Evolutionary conservation across 192 early-diverging fungal genomes (phyloP).

Genomic region (Geosiphon pyriformis): DNA sequence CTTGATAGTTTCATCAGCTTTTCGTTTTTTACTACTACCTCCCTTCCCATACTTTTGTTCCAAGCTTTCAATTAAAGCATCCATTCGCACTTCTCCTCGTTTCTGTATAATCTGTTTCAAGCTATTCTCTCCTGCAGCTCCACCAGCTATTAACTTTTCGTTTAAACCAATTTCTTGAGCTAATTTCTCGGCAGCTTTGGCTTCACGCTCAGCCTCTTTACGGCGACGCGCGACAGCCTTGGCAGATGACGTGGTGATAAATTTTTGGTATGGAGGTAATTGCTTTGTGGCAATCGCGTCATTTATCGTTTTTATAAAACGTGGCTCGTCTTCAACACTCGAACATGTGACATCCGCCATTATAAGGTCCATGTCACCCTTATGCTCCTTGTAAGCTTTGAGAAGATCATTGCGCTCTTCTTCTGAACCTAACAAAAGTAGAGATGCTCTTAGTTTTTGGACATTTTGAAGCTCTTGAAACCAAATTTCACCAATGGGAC

Average conservation of each 20-base stretch:
- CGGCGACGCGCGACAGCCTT: conserved; percentile 43
- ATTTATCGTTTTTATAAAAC: conserved; percentile 60
- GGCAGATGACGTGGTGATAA: conserved; percentile 46
- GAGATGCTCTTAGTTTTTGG: too few relatives aligned
- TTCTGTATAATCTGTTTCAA: conserved; percentile 56
- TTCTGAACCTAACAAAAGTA: conserved; percentile 47
- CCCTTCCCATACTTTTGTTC: conserved; percentile 45
- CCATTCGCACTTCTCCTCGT: conserved; percentile 42
- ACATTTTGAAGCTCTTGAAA: too few relatives aligned
- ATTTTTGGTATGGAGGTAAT: conserved; percentile 45
- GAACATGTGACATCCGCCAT: conserved; percentile 55
- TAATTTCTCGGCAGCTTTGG: conserved; percentile 53
- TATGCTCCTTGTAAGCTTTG: conserved; percentile 52
- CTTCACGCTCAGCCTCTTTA: conserved; percentile 53
- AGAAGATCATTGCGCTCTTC: conserved; percentile 72
- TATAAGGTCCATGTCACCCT: conserved; percentile 71
- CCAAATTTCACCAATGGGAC: too few relatives aligned
- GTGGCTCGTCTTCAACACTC: conserved; percentile 56
- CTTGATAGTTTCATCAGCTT: conserved; percentile 20
- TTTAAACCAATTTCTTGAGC: conserved; percentile 55
- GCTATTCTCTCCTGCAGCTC: conserved; percentile 33
- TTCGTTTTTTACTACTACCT: conserved; percentile 27
- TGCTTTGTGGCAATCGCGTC: conserved; percentile 54
- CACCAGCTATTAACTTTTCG: conserved; percentile 33
- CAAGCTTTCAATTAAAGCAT: conserved; percentile 50